Evolutionary conservation across 1,284 basidiomycete genomes (phyloP), one percentile per base, ranked within the genome.

Genomic region (Leccinum variabile): DNA sequence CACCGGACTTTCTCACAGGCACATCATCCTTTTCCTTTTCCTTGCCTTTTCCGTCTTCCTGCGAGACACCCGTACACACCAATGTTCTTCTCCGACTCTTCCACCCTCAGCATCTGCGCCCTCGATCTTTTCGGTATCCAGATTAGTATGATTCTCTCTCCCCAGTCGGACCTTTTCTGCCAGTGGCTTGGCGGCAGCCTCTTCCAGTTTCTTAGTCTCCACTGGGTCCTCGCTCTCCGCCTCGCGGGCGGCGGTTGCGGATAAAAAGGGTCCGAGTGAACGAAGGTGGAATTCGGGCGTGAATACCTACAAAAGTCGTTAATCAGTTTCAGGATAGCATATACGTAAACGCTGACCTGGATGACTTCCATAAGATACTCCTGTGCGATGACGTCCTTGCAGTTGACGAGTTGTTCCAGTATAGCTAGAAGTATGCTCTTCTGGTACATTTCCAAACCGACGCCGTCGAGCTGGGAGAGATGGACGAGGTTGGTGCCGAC

Each of bases 401-500:
- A 98, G 72, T 90, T 95, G 66, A 98, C 95, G 54, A 98, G 91
- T 76, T 98, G 95, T 77, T 98, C 94, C 56, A 98, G 78, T 60
- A 98, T 88, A 63, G 91, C 91, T 0, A 94, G 95, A 6, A 98
- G 83, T 64, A 97, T 98, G 44, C 76, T 86, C 54, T 76, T 81
- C 74, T 89, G 86, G 77, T 98, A 98, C 85, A 97, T 88, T 32
- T 91, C 89, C 63, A 98, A 79, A 75, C 96, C 94, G 64, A 98
- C 95, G 13, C 95, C 95, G 63, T 98, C 94, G 54, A 98, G 83
- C 73, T 97, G 94, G 69, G 90, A 93, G 54, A 97, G 82, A 4
- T 95, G 88, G 67, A 98, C 95, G 54, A 98, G 89, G 73, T 98
- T 98, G 16, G 94, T 98, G 18, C 95, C 96, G 65, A 98, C 95